Evolutionary conservation across 768 basidiomycete species (phyloP).

Genomic region (Termitomyces sp.): DNA sequence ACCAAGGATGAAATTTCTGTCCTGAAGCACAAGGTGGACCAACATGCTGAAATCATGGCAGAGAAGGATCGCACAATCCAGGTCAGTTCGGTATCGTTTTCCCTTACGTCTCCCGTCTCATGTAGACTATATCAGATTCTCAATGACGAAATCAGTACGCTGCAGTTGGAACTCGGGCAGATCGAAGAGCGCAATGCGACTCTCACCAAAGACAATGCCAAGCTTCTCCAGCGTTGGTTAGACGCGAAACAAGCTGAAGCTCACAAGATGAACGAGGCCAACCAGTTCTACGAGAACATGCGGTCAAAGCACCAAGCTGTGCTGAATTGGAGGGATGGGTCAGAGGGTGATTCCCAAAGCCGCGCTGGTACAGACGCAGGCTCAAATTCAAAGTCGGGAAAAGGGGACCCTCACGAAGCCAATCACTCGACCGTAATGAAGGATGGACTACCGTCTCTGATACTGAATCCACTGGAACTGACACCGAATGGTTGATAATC

Average conservation of each 20-base stretch:
- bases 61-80: slow-evolving; percentile 89
- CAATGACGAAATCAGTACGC: slow-evolving; percentile 91
- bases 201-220: slow-evolving; percentile 91
- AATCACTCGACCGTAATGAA: slow-evolving; percentile 43
- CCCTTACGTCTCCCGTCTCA: not conserved
- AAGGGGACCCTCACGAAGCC: slow-evolving; percentile 53
- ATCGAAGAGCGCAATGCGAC: slow-evolving; percentile 82
- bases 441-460: slow-evolving; percentile 72
- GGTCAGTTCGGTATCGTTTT: slow-evolving; percentile 38
- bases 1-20: slow-evolving; percentile 67
- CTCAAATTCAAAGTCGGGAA: slow-evolving; percentile 55
- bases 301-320: slow-evolving; percentile 65
- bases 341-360: slow-evolving; percentile 17
- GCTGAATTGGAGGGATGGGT: slow-evolving; percentile 48
- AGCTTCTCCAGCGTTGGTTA: slow-evolving; percentile 93
- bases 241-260: slow-evolving; percentile 92
- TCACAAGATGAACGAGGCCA: slow-evolving; percentile 92
- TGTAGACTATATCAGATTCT: slow-evolving; percentile 51
- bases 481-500: slow-evolving; percentile 89
- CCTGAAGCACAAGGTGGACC: slow-evolving; percentile 71
- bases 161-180: slow-evolving; percentile 87
- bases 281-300: slow-evolving; percentile 86
- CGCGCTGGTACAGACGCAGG: slow-evolving; percentile 20
- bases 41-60: slow-evolving; percentile 78
- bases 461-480: slow-evolving; percentile 68